Percentiles rank a stretch among this genome's conserved stretches.
Conservation (phyloP, 345 rosid genomes). For the Hibiscus tridactylites region DNA sequence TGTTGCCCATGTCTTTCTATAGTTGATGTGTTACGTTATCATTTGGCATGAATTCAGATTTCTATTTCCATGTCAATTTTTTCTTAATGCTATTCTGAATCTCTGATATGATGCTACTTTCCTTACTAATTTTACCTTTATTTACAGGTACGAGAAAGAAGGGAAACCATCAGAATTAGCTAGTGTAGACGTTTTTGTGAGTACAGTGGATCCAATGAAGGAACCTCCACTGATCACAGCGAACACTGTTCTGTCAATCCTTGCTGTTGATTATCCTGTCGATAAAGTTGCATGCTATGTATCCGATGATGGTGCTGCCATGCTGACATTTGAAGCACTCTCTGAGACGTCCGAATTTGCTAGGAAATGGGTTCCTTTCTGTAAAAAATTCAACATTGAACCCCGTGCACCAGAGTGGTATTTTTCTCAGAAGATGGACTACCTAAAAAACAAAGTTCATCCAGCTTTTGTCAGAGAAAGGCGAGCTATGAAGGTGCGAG, state of each 20-base stretch:
- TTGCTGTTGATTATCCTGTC: conserved; percentile 93
- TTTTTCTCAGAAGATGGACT: conserved; percentile 87
- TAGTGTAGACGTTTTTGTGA: conserved; percentile 68
- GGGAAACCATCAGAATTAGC: conserved; percentile 92
- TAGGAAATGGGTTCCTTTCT: conserved; percentile 96
- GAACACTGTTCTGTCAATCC: conserved; percentile 91
- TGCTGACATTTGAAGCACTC: conserved; percentile 99
- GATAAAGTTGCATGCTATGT: conserved; percentile 95
- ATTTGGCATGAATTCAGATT: not conserved
- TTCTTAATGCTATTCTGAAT: not conserved
- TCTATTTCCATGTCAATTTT: too few species aligned
- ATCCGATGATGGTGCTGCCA: conserved; percentile 99
- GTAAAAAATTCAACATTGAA: conserved; percentile 78
- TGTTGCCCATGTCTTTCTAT: not conserved
- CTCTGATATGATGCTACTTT: not conserved
- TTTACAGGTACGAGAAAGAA: conserved; percentile 85
- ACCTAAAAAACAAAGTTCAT: conserved; percentile 86
- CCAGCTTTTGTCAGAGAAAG: conserved; percentile 89
- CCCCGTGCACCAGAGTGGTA: conserved; percentile 99
- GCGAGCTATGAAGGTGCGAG: conserved; percentile 87
- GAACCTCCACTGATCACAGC: conserved; percentile 99
- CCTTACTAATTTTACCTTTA: not conserved
- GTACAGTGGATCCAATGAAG: conserved; percentile 97
- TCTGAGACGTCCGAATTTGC: conserved; percentile 97
- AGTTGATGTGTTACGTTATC: not conserved